Evolutionary conservation across 225 moss, liverwort and hornwort species (phyloP).

Genomic region (Sphagnum contortum): DNA sequence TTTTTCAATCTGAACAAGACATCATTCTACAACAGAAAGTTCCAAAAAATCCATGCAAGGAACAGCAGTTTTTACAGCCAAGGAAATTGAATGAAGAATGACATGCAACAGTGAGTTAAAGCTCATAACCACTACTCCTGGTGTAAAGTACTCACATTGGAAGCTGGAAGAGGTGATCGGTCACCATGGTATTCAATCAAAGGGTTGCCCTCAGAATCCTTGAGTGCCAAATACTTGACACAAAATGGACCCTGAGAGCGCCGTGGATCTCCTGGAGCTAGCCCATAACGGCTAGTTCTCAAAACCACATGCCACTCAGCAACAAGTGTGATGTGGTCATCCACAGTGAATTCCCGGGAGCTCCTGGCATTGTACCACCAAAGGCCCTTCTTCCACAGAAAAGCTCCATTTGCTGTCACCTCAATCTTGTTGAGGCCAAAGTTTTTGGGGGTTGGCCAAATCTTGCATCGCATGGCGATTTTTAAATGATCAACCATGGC

Average conservation of each 20-base stretch:
- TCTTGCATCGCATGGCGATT: slow-evolving; percentile 32
- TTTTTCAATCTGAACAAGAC: too few species aligned
- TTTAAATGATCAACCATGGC: slow-evolving; percentile 24
- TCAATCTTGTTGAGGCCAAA: slow-evolving; percentile 46
- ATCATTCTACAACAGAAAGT: too few species aligned
- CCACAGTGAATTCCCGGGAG: slow-evolving; percentile 30
- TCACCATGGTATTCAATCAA: slow-evolving; percentile 22
- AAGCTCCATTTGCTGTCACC: slow-evolving; percentile 29
- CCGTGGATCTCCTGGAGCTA: slow-evolving; percentile 23
- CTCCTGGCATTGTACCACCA: slow-evolving; percentile 46
- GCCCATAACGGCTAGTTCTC: slow-evolving; percentile 20
- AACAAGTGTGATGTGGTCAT: slow-evolving; percentile 22
- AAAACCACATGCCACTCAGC: slow-evolving; percentile 39
- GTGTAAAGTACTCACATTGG: slow-evolving; percentile 11
- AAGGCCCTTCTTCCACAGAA: slow-evolving; percentile 45
- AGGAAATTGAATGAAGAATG: too few species aligned
- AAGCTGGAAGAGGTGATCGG: slow-evolving; percentile 11
- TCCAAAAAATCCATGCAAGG: too few species aligned
- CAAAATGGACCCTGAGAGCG: slow-evolving; percentile 36
- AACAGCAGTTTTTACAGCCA: too few species aligned
- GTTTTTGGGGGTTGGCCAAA: slow-evolving; percentile 33
- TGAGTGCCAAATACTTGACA: slow-evolving; percentile 29
- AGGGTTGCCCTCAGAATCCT: slow-evolving; percentile 12
- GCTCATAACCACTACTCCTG: neutral
- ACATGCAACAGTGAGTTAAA: too few species aligned